Conservation (phyloP, 192 early-diverging fungal genomes). For the Umbelopsis vinacea region DNA sequence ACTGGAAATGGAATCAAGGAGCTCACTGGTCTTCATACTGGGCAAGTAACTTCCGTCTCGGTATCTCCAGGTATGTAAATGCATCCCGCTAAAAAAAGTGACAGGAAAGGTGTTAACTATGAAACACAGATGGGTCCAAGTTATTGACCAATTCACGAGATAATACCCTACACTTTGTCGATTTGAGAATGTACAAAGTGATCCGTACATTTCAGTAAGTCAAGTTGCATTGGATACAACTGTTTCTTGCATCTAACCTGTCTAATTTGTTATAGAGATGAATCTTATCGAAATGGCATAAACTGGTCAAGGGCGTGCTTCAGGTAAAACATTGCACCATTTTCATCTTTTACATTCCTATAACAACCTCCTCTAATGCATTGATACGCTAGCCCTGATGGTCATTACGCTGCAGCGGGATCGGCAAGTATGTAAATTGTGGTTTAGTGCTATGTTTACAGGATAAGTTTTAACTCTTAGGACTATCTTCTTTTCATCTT, state of each 20-base stretch:
- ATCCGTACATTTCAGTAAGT: constrained; percentile 65
- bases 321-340: constrained; percentile 45
- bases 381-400: constrained; percentile 77
- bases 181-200: constrained; percentile 76
- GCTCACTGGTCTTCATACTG: constrained; percentile 82
- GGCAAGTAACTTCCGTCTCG: constrained; percentile 87
- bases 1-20: constrained; percentile 83
- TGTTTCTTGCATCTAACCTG: background rate
- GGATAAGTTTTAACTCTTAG: too few species aligned
- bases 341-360: background rate
- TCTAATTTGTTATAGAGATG: constrained; percentile 48
- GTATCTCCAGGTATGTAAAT: constrained; percentile 64
- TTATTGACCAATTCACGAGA: constrained; percentile 94
- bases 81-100: background rate
- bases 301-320: constrained; percentile 92
- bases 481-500: too few species aligned
- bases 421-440: constrained; percentile 49
- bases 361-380: background rate
- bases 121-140: constrained; percentile 59
- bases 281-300: constrained; percentile 77
- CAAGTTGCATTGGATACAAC: constrained; percentile 21
- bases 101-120: background rate
- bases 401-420: constrained; percentile 80
- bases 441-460: background rate
- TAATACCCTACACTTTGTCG: constrained; percentile 87